Evolutionary conservation across 352 stramenopile species (phyloP).

Genomic region (Phytophthora pinifolia): DNA sequence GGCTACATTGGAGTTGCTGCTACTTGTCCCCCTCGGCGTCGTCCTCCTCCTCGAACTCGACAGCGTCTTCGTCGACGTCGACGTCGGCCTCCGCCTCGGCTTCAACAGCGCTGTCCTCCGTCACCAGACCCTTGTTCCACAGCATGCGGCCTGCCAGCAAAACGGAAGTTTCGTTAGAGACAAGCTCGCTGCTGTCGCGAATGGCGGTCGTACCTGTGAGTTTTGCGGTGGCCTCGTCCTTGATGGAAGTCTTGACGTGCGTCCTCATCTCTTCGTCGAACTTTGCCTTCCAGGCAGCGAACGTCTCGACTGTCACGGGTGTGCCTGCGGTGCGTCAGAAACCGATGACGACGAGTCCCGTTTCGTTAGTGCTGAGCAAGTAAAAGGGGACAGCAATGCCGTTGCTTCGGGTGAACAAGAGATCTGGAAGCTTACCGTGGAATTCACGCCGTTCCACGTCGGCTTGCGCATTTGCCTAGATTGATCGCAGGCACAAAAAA

Average conservation of each 20-base stretch:
- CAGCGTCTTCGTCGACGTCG: slow-evolving; percentile 35
- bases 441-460: slow-evolving; percentile 33
- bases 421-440: slow-evolving; percentile 21
- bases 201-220: slow-evolving; percentile 52
- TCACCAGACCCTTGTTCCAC: slow-evolving; percentile 75
- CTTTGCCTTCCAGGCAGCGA: slow-evolving; percentile 66
- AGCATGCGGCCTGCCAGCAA: slow-evolving; percentile 48
- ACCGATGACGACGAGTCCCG: slow-evolving; percentile 2
- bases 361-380: slow-evolving; percentile 2
- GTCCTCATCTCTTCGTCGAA: slow-evolving; percentile 71
- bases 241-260: slow-evolving; percentile 45
- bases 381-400: neutral
- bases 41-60: slow-evolving; percentile 35
- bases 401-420: neutral
- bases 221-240: slow-evolving; percentile 72
- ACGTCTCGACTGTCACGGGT: slow-evolving; percentile 79
- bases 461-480: slow-evolving; percentile 29
- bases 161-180: slow-evolving; percentile 12
- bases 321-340: slow-evolving; percentile 41
- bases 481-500: slow-evolving; percentile 4
- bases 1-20: slow-evolving; percentile 5
- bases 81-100: slow-evolving; percentile 43
- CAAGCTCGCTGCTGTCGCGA: neutral
- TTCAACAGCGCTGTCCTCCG: slow-evolving; percentile 51
- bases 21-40: slow-evolving; percentile 32